These are phyloP conservation scores for Schwanniomyces occidentalis DNA, from an alignment of 805 yeast genomes.

Conservation along the genomic window DNA sequence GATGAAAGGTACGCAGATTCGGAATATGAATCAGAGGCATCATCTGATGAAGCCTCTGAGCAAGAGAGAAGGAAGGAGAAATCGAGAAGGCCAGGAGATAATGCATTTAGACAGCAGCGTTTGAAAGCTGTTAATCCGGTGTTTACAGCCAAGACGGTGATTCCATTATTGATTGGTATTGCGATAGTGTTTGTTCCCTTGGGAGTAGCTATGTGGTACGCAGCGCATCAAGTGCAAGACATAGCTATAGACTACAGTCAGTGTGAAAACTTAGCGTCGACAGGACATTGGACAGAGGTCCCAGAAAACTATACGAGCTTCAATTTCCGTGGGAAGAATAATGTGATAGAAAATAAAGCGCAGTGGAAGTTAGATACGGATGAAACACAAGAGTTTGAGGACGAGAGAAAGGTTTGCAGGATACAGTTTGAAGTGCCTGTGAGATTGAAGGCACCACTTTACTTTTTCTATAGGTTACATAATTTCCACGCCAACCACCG, in stretches of 20 bases:
- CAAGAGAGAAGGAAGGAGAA: slow-evolving; percentile 40
- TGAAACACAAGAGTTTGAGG: slow-evolving; percentile 46
- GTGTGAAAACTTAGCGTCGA: slow-evolving; percentile 37
- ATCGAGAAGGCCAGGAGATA: slow-evolving; percentile 64
- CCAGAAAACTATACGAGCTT: slow-evolving; percentile 42
- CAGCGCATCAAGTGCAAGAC: slow-evolving; percentile 39
- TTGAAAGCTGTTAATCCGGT: slow-evolving; percentile 51
- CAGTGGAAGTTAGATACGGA: slow-evolving; percentile 41
- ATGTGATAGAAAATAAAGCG: slow-evolving; percentile 18
- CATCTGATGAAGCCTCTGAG: slow-evolving; percentile 44
- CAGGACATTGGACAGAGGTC: slow-evolving; percentile 31
- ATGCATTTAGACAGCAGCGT: slow-evolving; percentile 57
- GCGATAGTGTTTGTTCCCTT: slow-evolving; percentile 44
- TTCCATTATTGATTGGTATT: slow-evolving; percentile 38
- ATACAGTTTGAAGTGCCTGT: slow-evolving; percentile 40
- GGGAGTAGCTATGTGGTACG: slow-evolving; percentile 51
- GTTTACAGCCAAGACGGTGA: slow-evolving; percentile 42
- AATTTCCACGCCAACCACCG: slow-evolving; percentile 46
- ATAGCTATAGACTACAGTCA: slow-evolving; percentile 42
- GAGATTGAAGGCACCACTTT: slow-evolving; percentile 38
- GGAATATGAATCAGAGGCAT: slow-evolving; percentile 41
- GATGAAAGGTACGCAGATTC: slow-evolving; percentile 3
- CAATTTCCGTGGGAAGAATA: slow-evolving; percentile 28
- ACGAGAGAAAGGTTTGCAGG: slow-evolving; percentile 48
- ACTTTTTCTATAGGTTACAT: slow-evolving; percentile 41